Base-by-base conservation (phyloP, 495 filamentous ascomycete genomes). In the Xylaria acuta region DNA sequence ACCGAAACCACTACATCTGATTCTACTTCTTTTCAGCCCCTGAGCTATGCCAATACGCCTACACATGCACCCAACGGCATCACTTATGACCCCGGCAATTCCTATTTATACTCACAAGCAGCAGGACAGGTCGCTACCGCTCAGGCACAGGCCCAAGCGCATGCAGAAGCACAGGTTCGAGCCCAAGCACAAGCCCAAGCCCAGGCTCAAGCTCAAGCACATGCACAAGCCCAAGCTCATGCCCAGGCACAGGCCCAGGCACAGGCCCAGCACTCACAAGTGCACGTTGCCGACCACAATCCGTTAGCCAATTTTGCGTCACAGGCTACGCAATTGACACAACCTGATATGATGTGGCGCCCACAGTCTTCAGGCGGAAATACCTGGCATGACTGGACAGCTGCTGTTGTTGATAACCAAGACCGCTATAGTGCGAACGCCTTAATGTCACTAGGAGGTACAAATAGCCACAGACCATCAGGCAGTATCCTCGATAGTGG, bases 361-460 rank as follows among this genome's bases (percentile, higher is more conserved):
- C 72, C 75, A 38, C 77, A 79, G 22, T 65, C 77, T 22, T 76
- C 77, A 27, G 77, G 75, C 43, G 77, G 77, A 74, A 86, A 84
- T 62, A 77, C 82, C 1, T 86, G 83, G 83, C 80, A 85, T 11
- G 82, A 85, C 71, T 86, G 84, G 84, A 82, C 83, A 8, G 80
- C 81, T 0, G 83, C 83, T 45, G 82, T 86, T 14, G 80, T 81
- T 16, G 82, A 84, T 74, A 85, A 74, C 34, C 83, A 84, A 43
- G 83, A 85, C 20, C 76, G 82, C 34, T 85, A 81, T 73, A 83
- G 82, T 60, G 82, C 83, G 41, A 84, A 74, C 34, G 80, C 82
- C 1, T 65, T 85, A 45, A 77, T 86, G 62, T 84, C 80, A 2
- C 75, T 85, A 27, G 82, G 80, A n/a, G 72, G 64, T 47, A 67